These are phyloP conservation scores for Xylariaceae sp. DNA, from an alignment of 2,329 filamentous ascomycete species.

Conservation along the genomic window DNA sequence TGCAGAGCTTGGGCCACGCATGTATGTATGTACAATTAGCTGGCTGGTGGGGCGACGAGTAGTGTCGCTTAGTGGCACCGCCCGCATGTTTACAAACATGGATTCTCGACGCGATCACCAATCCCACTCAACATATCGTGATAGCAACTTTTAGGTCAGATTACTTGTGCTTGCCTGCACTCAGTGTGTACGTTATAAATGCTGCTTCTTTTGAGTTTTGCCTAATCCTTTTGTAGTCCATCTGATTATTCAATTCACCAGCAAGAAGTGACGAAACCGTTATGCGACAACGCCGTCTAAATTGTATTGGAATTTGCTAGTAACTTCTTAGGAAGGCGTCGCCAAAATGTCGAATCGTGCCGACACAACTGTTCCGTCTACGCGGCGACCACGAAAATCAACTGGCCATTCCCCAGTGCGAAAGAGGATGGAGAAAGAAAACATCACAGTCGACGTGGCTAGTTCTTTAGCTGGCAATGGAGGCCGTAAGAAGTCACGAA, in stretches of 20 bases:
- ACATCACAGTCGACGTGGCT: constrained; percentile 69
- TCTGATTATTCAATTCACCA: neutral
- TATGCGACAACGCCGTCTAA: neutral
- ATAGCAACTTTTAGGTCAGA: neutral
- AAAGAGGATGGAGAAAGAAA: constrained; percentile 72
- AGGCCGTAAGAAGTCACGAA: constrained; percentile 72
- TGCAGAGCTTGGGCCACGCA: constrained; percentile 2
- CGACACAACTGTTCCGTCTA: constrained; percentile 57
- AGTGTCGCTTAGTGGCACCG: constrained; percentile 5
- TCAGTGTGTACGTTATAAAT: neutral
- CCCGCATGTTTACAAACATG: constrained; percentile 27
- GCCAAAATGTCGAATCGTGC: constrained; percentile 43
- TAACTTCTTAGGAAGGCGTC: neutral
- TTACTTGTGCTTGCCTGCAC: neutral
- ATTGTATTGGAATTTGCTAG: neutral
- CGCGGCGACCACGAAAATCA: constrained; percentile 70
- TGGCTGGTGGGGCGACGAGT: neutral
- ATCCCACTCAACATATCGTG: neutral
- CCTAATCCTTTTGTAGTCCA: neutral
- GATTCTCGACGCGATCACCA: neutral
- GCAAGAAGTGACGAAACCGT: neutral
- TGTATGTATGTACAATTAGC: neutral
- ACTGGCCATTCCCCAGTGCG: constrained; percentile 61
- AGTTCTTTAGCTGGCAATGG: constrained; percentile 52
- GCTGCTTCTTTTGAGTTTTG: neutral